A percentile compares a stretch with the other conserved stretches of the same genome.
Evolutionary conservation across 2,329 filamentous ascomycete genomes (phyloP).

Genomic region (Thelonectria rubi): DNA sequence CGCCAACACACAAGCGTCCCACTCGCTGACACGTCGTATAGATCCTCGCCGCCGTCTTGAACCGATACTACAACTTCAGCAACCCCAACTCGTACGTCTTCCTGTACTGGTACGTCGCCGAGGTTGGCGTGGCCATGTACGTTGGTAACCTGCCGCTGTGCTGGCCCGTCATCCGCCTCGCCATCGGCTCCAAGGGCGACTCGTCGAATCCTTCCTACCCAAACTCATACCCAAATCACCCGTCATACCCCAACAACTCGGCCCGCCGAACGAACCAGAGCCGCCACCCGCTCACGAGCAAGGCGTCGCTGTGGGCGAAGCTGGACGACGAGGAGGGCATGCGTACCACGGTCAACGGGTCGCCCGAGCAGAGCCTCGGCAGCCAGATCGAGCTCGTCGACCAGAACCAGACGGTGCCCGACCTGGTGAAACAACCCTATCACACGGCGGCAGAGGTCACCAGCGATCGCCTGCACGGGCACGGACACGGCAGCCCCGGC

Average conservation of each 20-base stretch:
- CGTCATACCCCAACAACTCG: slow-evolving; percentile 34
- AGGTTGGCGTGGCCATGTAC: slow-evolving; percentile 66
- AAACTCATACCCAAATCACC: slow-evolving; percentile 32
- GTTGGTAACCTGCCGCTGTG: slow-evolving; percentile 69
- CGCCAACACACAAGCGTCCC: background rate
- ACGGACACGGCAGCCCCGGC: slow-evolving; percentile 1
- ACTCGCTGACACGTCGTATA: slow-evolving; percentile 37
- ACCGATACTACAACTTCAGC: slow-evolving; percentile 69
- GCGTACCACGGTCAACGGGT: slow-evolving; percentile 9
- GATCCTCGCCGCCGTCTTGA: slow-evolving; percentile 66
- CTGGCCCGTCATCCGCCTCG: slow-evolving; percentile 63
- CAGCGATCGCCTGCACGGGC: slow-evolving; percentile 6
- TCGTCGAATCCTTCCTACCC: slow-evolving; percentile 35
- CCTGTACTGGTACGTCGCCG: slow-evolving; percentile 68
- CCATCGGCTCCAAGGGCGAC: slow-evolving; percentile 42
- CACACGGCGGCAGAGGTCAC: slow-evolving; percentile 18
- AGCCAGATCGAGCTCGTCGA: slow-evolving; percentile 45
- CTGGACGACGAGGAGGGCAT: slow-evolving; percentile 41
- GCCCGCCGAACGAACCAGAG: slow-evolving; percentile 31
- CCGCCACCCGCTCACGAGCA: slow-evolving; percentile 28
- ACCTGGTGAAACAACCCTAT: slow-evolving; percentile 29
- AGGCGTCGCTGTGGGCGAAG: slow-evolving; percentile 44
- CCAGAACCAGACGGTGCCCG: slow-evolving; percentile 21
- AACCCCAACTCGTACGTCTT: slow-evolving; percentile 64
- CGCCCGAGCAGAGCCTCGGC: slow-evolving; percentile 31